Conservation (phyloP, 768 basidiomycete species). For the Hysterangium stoloniferum region DNA sequence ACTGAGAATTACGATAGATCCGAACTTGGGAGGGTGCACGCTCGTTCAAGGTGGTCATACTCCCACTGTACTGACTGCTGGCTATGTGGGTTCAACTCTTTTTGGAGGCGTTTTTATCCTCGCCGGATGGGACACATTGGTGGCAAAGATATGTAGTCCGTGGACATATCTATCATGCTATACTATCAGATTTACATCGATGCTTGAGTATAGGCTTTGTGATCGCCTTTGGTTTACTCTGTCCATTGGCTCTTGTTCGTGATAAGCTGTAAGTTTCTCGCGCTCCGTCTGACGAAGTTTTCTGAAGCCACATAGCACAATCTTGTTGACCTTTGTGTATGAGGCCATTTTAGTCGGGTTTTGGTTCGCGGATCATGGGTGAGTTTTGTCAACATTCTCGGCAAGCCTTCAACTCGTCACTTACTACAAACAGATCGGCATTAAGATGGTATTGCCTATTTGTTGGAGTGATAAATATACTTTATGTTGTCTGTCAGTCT, state of each 20-base stretch:
- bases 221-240: conserved; percentile 77
- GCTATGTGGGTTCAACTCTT: conserved; percentile 77
- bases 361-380: conserved; percentile 95
- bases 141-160: conserved; percentile 79
- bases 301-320: conserved; percentile 50
- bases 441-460: conserved; percentile 81
- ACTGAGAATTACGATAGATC: conserved; percentile 76
- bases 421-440: conserved; percentile 45
- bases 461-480: conserved; percentile 76
- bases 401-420: conserved; percentile 6
- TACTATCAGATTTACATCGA: background rate
- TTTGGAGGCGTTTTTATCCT: conserved; percentile 79
- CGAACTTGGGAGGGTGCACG: conserved; percentile 68
- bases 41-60: conserved; percentile 68
- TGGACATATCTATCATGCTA: background rate
- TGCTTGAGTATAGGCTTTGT: conserved; percentile 41
- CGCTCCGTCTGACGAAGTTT: background rate
- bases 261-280: conserved; percentile 70
- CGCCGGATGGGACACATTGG: conserved; percentile 81
- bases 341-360: conserved; percentile 86
- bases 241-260: conserved; percentile 77
- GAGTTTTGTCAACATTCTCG: conserved; percentile 24
- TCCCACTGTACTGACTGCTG: conserved; percentile 62
- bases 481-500: conserved; percentile 79
- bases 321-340: conserved; percentile 70